Conservation (phyloP, 441 rosid species). For the Kokia cookei region DNA sequence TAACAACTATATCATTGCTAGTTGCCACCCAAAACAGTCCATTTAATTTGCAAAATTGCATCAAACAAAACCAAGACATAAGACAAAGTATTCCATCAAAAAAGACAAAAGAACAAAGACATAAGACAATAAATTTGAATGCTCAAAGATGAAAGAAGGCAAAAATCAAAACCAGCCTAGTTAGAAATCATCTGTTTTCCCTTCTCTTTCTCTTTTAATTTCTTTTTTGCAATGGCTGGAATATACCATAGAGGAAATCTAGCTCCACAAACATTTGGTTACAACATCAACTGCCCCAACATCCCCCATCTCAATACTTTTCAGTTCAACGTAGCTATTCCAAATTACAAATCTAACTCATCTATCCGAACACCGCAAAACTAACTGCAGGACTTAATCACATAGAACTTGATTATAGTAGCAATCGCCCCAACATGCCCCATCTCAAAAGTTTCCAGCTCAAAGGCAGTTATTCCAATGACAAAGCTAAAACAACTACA, state of each 20-base stretch:
- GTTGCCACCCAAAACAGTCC: not conserved
- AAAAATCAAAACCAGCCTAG: not conserved
- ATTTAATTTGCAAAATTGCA: not conserved
- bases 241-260: not conserved
- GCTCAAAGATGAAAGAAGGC: not conserved
- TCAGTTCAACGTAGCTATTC: not conserved
- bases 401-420: not conserved
- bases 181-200: not conserved
- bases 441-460: not conserved
- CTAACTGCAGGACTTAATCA: not conserved
- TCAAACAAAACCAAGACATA: not conserved
- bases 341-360: slow-evolving; percentile 2
- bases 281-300: not conserved
- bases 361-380: not conserved
- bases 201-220: not conserved
- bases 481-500: not conserved
- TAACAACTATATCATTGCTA: not conserved
- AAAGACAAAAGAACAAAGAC: not conserved
- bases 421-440: not conserved
- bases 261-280: not conserved
- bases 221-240: not conserved
- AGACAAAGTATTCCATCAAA: not conserved
- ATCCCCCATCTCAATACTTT: not conserved
- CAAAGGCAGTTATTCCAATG: not conserved
- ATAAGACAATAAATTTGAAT: not conserved